Base-by-base conservation (phyloP, 257 asterid genomes). In the Solanum peruvianum region DNA sequence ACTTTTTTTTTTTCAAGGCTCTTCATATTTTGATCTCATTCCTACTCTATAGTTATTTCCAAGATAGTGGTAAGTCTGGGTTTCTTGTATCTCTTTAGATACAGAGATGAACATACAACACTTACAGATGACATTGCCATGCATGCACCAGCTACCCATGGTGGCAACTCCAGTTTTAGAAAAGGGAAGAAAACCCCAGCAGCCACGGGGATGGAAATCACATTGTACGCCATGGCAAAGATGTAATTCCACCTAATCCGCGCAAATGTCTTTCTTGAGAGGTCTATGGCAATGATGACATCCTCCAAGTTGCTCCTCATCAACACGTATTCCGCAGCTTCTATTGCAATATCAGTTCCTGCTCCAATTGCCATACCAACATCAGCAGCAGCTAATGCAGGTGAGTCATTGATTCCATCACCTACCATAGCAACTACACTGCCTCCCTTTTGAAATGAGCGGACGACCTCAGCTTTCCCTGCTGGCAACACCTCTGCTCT, bases 301-400 rank as follows among this genome's bases (percentile, higher is more conserved):
- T 97, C 99, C 86, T 97, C 99, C 80, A 97, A 91, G 93, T 84
- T 94, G 93, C 94, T 97, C 89, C 95, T 94, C 98, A 96, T 97
- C 37, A 97, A 92, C 58, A 97, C 98, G 23, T 96, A 96, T 88
- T 97, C 99, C 0, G 99, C 99, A 13, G 99, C 99, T 88, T 97
- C 99, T 64, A 97, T 94, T 60, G 99, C 99, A 35, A 97, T 96
- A 89, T 97, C 99, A 3, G 99, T 97, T 64, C 99, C 99, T 2
- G 99, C 98, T 29, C 99, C 99, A 15, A 97, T 97, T 42, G 99
- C 99, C 98, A 97, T 97, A 37, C 99, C 99, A 16, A 97, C 98
- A 85, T 96, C 99, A 0, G 99, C 99, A 33, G 99, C 99, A 71
- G 99, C 99, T 87, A 97, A 87, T 60, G 98, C 99, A 16, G 99